Evolutionary conservation across 257 asterid species (phyloP).

Genomic region (Salvia hispanica): DNA sequence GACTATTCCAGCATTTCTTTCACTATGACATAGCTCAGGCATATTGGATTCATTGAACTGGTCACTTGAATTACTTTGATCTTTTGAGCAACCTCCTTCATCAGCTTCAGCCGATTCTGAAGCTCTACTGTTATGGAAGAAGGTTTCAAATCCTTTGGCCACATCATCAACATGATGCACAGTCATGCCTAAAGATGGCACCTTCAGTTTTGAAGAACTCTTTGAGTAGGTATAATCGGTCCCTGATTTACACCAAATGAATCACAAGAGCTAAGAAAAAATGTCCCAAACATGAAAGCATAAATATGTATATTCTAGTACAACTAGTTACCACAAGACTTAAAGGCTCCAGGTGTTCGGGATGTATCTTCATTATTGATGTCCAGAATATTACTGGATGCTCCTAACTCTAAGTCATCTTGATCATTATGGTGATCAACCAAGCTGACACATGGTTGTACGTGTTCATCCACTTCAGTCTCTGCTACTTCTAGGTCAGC

Average conservation of each 20-base stretch:
- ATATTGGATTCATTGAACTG: constrained; percentile 1
- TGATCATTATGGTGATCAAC: constrained; percentile 21
- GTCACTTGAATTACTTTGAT: constrained; percentile 13
- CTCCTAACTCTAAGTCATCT: constrained; percentile 27
- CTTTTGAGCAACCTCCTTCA: constrained; percentile 21
- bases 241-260: constrained; percentile 31
- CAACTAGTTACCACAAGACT: constrained; percentile 30
- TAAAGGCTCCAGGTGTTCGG: constrained; percentile 22
- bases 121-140: constrained; percentile 12
- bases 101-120: constrained; percentile 32
- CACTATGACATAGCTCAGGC: constrained; percentile 29
- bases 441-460: constrained; percentile 8
- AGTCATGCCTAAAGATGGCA: constrained; percentile 20
- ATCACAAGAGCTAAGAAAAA: constrained; percentile 21
- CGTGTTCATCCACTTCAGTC: constrained; percentile 20
- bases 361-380: constrained; percentile 8
- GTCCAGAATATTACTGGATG: constrained; percentile 18
- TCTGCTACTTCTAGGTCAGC: constrained; percentile 35
- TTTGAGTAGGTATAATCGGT: constrained; percentile 8
- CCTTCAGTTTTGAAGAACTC: constrained; percentile 19
- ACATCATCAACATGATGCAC: constrained; percentile 21
- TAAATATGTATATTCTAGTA: neutral
- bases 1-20: constrained; percentile 23
- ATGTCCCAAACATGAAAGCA: neutral
- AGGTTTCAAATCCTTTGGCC: constrained; percentile 23